Conservation (phyloP, 2,329 filamentous ascomycete genomes). For the Fusarium mexicanum region DNA sequence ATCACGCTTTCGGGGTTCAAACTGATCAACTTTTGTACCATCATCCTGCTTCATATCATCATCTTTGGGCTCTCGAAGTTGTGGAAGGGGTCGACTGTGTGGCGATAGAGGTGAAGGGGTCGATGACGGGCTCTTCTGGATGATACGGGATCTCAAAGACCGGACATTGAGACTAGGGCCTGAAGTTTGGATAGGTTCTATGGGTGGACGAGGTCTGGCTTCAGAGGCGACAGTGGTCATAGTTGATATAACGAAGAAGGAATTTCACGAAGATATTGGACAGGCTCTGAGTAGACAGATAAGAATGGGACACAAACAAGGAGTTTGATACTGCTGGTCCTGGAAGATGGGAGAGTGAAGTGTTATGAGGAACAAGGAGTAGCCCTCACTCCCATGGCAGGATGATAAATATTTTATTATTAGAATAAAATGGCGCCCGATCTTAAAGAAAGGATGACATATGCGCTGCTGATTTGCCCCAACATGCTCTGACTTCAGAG, state of each 20-base stretch:
- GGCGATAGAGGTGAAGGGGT: constrained; percentile 36
- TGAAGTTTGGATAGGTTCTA: constrained; percentile 39
- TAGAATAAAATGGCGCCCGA: constrained; percentile 37
- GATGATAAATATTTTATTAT: constrained; percentile 20
- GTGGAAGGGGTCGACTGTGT: constrained; percentile 22
- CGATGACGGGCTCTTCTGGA: constrained; percentile 38
- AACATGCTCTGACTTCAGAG: constrained; percentile 23
- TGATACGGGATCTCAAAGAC: constrained; percentile 13
- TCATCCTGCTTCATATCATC: constrained; percentile 29
- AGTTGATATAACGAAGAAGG: neutral
- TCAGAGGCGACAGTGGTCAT: constrained; percentile 34
- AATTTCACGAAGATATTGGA: constrained; percentile 6
- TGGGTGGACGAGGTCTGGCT: constrained; percentile 28
- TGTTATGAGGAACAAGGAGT: neutral
- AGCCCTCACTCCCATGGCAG: neutral
- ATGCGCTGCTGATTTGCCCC: constrained; percentile 4
- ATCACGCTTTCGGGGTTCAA: constrained; percentile 16
- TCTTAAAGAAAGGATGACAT: constrained; percentile 31
- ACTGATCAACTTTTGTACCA: constrained; percentile 24
- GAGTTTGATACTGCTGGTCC: neutral
- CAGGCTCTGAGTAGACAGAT: neutral
- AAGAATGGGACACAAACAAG: neutral
- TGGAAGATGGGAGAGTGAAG: neutral
- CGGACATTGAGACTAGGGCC: constrained; percentile 21
- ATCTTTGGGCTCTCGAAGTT: constrained; percentile 30